Evolutionary conservation across 1,284 basidiomycete species (phyloP), one percentile per base, ranked within the genome.

Genomic region (Ceratobasidium sp.): DNA sequence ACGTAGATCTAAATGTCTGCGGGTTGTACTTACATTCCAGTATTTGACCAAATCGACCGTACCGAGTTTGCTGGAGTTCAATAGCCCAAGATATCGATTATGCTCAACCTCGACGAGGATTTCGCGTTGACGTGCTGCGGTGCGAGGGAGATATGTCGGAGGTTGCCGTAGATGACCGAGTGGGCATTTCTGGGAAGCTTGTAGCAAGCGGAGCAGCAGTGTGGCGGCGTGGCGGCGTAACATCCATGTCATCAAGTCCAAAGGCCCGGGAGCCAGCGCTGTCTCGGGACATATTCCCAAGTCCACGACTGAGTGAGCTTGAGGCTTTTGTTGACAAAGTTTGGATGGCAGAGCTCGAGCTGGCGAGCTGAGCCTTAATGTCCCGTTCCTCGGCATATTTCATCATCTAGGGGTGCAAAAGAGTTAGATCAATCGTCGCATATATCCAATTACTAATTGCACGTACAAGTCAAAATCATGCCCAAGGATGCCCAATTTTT

Each of bases 1-100:
- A 64, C 57, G 14, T 14, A 14, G 14, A 59, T 30, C 7, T 20
- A 46, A 7, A 59, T 33, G 8, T 59, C 30, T 8, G 18, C 2
- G 30, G n/a, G 30, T 18, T 16, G 23, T n/a, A 23, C 60, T 41
- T 20, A 64, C 60, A 64, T 44, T 44, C 60, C 60, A 64, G 14
- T 41, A 64, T 41, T 44, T 64, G 20, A 64, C 60, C 2, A 64
- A n/a, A 64, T 64, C 60, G 16, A 64, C 30, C 41, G 16, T 64
- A 10, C 60, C 60, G 6, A 64, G 33, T 16, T 59, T 59, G n/a
- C 30, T 59, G 5, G 55, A 16, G 23, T 59, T 27, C 7, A 27
- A 27, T 8, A 33, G 27, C 30, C 55, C 55, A 30, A 59, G 55
- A 27, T 59, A 59, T 33, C 55, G 55, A 27, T 59, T 30, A 33